Percentiles rank a stretch among this genome's conserved stretches.
Evolutionary conservation across 352 stramenopile species (phyloP).

Genomic region (Globisporangium mamillatum): DNA sequence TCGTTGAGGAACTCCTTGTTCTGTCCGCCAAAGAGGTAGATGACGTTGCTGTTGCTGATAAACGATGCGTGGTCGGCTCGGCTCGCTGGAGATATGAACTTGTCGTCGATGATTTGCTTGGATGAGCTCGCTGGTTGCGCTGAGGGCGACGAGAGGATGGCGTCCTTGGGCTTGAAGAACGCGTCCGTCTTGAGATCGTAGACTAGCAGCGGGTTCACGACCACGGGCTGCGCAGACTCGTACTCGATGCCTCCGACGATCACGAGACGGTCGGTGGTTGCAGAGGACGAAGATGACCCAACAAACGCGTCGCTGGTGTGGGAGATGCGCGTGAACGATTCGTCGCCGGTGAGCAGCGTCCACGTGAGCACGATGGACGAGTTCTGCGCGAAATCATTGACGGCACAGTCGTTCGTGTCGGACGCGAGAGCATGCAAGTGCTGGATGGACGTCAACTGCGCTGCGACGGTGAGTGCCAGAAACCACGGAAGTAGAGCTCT

Average conservation of each 20-base stretch:
- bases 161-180: slow-evolving; percentile 43
- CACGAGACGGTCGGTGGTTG: slow-evolving; percentile 28
- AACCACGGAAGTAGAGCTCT: background rate
- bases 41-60: slow-evolving; percentile 18
- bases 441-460: background rate
- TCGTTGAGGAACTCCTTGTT: slow-evolving; percentile 60
- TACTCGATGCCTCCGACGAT: slow-evolving; percentile 69
- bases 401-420: slow-evolving; percentile 3
- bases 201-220: slow-evolving; percentile 52
- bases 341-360: slow-evolving; percentile 27
- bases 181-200: slow-evolving; percentile 38
- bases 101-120: slow-evolving; percentile 29
- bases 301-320: slow-evolving; percentile 37
- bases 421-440: no score
- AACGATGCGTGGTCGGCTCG: slow-evolving; percentile 57
- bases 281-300: background rate
- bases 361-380: slow-evolving; percentile 28
- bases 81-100: slow-evolving; percentile 60
- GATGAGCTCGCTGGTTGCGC: slow-evolving; percentile 7
- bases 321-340: slow-evolving; percentile 48
- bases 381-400: slow-evolving; percentile 14
- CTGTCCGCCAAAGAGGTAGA: slow-evolving; percentile 58
- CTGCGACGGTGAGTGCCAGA: background rate
- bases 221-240: slow-evolving; percentile 64
- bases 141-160: slow-evolving; percentile 44